Conservation (phyloP, 345 rosid genomes). For the Turritis glabra region DNA sequence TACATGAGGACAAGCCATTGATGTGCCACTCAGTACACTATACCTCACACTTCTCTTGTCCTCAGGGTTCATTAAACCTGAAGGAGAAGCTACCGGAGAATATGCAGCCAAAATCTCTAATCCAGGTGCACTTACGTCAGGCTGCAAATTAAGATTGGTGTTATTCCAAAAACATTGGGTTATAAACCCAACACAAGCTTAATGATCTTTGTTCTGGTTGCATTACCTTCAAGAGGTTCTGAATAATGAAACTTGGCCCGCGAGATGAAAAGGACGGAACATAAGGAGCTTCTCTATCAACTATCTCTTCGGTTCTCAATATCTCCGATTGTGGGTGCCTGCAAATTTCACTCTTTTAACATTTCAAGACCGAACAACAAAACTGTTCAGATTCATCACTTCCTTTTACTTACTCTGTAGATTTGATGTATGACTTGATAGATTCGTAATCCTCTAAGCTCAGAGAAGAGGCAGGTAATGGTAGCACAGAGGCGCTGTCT, state of each 20-base stretch:
- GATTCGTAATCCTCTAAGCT: not conserved
- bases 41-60: conserved; percentile 34
- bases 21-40: conserved; percentile 44
- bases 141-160: conserved; percentile 28
- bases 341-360: not conserved
- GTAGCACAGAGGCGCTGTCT: conserved; percentile 22
- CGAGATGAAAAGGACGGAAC: conserved; percentile 46
- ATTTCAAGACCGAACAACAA: not conserved
- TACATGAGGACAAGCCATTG: conserved; percentile 54
- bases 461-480: conserved; percentile 37
- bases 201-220: not conserved
- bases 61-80: not conserved
- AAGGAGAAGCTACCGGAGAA: conserved; percentile 33
- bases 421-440: conserved; percentile 37
- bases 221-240: conserved; percentile 41
- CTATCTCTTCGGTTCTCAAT: conserved; percentile 36
- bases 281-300: conserved; percentile 40
- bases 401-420: conserved; percentile 32
- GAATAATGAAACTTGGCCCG: conserved; percentile 38
- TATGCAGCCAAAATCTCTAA: conserved; percentile 44
- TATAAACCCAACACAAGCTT: not conserved
- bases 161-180: not conserved
- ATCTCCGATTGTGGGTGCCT: conserved; percentile 39
- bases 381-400: not conserved
- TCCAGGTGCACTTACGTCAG: conserved; percentile 50